Conservation (phyloP, 371 early-diverging fungal species). For the Apophysomyces variabilis region DNA sequence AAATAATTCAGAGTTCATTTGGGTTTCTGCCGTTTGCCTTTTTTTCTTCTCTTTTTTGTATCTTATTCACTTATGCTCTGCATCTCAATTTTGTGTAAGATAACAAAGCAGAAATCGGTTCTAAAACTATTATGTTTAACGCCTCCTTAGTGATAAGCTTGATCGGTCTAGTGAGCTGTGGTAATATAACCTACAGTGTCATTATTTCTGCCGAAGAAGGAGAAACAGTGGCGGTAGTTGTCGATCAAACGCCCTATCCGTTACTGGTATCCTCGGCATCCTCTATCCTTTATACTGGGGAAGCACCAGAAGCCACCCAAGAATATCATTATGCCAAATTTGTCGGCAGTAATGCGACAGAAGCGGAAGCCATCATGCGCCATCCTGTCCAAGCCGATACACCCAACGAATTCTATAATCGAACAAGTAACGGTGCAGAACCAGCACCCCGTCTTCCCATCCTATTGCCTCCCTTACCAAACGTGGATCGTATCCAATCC, state of each 20-base stretch:
- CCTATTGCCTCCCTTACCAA: slow-evolving; percentile 20
- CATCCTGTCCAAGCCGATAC: slow-evolving; percentile 14
- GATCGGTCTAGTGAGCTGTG: no score
- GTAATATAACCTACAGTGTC: slow-evolving; percentile 21
- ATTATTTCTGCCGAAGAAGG: slow-evolving; percentile 1
- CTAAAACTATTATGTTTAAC: no score
- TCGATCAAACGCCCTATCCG: slow-evolving; percentile 21
- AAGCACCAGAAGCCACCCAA: slow-evolving; percentile 19
- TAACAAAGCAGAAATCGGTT: no score
- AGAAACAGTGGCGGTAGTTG: slow-evolving; percentile 18
- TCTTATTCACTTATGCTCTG: no score
- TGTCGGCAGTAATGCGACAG: neutral
- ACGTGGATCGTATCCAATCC: slow-evolving; percentile 25
- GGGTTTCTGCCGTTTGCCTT: no score
- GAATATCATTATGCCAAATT: slow-evolving; percentile 14
- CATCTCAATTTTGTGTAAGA: no score
- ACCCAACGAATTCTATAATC: slow-evolving; percentile 27
- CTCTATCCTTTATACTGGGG: slow-evolving; percentile 18
- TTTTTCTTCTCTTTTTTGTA: no score
- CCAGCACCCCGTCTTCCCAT: neutral
- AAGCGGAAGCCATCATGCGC: slow-evolving; percentile 18
- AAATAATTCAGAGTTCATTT: no score
- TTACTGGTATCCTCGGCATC: neutral
- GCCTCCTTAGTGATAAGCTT: no score
- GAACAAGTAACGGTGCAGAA: slow-evolving; percentile 13